These are phyloP conservation scores for Torulaspora franciscae DNA, from an alignment of 805 yeast genomes.

Conservation along the genomic window DNA sequence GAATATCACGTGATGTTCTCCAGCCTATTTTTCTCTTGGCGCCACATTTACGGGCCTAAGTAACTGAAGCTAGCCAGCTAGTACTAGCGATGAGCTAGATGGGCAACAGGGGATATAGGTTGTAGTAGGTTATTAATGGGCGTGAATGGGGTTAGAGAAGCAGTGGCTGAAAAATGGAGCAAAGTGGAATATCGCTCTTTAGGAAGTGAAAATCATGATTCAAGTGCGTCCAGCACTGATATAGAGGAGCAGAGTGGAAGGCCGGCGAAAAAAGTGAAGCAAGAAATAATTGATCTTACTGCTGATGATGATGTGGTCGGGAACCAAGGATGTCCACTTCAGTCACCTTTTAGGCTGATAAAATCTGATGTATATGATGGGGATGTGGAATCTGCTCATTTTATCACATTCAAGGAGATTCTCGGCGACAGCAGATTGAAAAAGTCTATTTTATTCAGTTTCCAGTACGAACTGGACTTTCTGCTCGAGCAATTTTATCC, in stretches of 20 bases:
- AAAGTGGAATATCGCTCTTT: conserved; percentile 11
- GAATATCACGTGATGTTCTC: neutral
- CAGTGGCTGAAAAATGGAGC: conserved; percentile 22
- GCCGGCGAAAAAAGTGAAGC: conserved; percentile 6
- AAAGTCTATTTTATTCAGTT: conserved; percentile 46
- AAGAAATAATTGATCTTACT: conserved; percentile 16
- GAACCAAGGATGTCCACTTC: neutral
- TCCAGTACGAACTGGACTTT: conserved; percentile 41
- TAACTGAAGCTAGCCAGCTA: neutral
- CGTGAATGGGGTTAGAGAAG: conserved; percentile 16
- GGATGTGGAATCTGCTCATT: conserved; percentile 13
- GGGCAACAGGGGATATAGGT: neutral
- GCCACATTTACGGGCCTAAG: neutral
- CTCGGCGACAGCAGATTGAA: conserved; percentile 35
- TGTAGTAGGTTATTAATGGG: neutral
- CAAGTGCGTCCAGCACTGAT: conserved; percentile 5
- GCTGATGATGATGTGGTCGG: neutral
- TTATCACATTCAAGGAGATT: conserved; percentile 30
- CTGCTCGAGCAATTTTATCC: conserved; percentile 33
- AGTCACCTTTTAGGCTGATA: conserved; percentile 21
- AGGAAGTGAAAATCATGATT: neutral
- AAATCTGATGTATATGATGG: conserved; percentile 25
- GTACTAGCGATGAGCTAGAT: neutral
- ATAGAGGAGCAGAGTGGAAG: conserved; percentile 1
- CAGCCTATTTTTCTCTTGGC: neutral